Percentiles rank a stretch among this genome's conserved stretches.
These are phyloP conservation scores for Clathrospora elynae DNA, from an alignment of 2,329 filamentous ascomycete species.

Conservation along the genomic window DNA sequence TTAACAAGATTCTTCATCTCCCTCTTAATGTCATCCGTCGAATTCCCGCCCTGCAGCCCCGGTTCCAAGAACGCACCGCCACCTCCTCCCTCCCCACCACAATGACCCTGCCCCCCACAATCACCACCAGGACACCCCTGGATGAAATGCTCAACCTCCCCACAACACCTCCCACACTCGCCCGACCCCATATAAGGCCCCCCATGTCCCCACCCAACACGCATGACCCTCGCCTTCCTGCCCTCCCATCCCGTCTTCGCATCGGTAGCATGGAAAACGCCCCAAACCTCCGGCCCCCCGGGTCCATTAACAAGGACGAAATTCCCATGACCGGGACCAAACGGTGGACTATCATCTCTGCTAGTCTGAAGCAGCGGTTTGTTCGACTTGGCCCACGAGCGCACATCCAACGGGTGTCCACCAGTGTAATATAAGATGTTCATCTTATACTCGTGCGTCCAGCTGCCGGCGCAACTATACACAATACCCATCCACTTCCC, in stretches of 20 bases:
- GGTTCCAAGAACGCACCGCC: conserved; percentile 22
- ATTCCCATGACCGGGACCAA: conserved; percentile 54
- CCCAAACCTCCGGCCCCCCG: conserved; percentile 49
- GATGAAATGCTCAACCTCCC: conserved; percentile 40
- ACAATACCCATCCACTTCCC: conserved; percentile 51
- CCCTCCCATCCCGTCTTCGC: conserved; percentile 53
- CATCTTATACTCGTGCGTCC: conserved; percentile 58
- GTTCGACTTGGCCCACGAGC: conserved; percentile 49
- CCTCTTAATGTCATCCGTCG: conserved; percentile 16
- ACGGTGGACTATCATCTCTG: conserved; percentile 47
- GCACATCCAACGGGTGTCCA: conserved; percentile 48
- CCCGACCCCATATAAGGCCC: conserved; percentile 52
- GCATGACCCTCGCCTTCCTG: conserved; percentile 52
- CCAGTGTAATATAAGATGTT: conserved; percentile 51
- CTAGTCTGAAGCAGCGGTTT: conserved; percentile 48
- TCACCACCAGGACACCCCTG: conserved; percentile 35
- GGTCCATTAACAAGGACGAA: conserved; percentile 48
- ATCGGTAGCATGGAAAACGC: conserved; percentile 55
- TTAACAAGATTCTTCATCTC: conserved; percentile 32
- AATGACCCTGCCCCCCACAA: conserved; percentile 34
- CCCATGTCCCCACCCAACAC: conserved; percentile 45
- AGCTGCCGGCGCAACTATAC: conserved; percentile 54
- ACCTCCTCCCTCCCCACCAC: conserved; percentile 24
- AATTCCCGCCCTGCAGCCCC: conserved; percentile 21
- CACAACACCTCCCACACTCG: conserved; percentile 46